These are phyloP conservation scores for Corymbia maculata DNA, from an alignment of 345 rosid species.

Conservation along the genomic window DNA sequence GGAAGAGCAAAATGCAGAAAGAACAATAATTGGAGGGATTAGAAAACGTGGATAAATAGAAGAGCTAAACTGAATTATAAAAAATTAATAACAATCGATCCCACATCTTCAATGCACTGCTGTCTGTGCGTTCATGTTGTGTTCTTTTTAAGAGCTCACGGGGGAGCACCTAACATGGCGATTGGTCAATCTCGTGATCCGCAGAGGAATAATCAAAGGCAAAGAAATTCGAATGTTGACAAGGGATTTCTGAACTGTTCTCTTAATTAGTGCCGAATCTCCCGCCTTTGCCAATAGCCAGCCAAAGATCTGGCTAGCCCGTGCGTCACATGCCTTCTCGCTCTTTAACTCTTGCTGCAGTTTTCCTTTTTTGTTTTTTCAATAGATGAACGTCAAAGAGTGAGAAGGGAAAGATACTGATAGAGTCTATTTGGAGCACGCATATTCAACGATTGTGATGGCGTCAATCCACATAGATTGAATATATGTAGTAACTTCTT, in stretches of 20 bases:
- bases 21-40: background rate
- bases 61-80: background rate
- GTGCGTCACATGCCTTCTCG: background rate
- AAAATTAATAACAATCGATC: background rate
- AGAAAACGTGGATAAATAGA: background rate
- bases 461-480: background rate
- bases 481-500: background rate
- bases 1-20: background rate
- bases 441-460: background rate
- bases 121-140: background rate
- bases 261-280: background rate
- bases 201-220: background rate
- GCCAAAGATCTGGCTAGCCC: background rate
- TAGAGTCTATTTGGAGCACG: no score
- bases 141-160: background rate
- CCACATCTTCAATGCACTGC: background rate
- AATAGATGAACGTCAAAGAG: background rate
- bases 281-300: background rate
- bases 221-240: background rate
- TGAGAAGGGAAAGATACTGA: background rate
- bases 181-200: slow-evolving; percentile 4
- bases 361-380: background rate
- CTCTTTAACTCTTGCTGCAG: background rate
- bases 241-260: background rate
- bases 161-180: background rate